phyloP scores from a whole-genome alignment of 257 asterid species.

The Gynochthodes officinalis region DNA sequence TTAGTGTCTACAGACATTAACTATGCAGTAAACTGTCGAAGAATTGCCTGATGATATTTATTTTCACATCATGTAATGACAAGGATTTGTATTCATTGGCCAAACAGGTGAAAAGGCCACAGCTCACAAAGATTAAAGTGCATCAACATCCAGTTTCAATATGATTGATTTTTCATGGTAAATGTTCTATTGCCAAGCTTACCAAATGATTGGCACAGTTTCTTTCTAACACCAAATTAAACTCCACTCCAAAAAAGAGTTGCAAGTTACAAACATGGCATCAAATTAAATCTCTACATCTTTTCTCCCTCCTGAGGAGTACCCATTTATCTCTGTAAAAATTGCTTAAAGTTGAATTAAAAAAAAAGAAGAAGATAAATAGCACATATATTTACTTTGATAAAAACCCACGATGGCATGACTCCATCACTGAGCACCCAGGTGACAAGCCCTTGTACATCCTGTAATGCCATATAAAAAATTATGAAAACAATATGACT shows the following conservation, averaged over 20 bases:
- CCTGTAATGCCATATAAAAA: constrained; percentile 43
- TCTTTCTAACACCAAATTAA: background rate
- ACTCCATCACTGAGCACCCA: constrained; percentile 97
- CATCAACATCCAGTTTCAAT: background rate
- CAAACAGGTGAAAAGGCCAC: background rate
- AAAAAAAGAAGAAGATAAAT: constrained; percentile 2
- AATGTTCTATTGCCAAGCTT: no score
- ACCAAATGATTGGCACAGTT: background rate
- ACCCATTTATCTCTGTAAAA: background rate
- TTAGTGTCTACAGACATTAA: constrained; percentile 8
- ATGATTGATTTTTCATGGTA: background rate
- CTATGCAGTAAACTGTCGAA: background rate
- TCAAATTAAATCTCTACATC: background rate
- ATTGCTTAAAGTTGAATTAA: background rate
- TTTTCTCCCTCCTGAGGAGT: background rate
- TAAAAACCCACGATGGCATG: constrained; percentile 96
- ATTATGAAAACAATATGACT: background rate
- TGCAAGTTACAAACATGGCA: background rate
- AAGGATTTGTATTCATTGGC: background rate
- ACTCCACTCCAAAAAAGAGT: background rate
- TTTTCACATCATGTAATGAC: background rate
- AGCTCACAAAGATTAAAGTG: background rate
- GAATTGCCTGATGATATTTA: background rate
- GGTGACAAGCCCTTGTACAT: constrained; percentile 87
- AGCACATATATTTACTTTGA: constrained; percentile 51